Percentiles rank a stretch among this genome's conserved stretches.
Conservation (phyloP, 2,329 filamentous ascomycete genomes). For the Didymella pinodella region DNA sequence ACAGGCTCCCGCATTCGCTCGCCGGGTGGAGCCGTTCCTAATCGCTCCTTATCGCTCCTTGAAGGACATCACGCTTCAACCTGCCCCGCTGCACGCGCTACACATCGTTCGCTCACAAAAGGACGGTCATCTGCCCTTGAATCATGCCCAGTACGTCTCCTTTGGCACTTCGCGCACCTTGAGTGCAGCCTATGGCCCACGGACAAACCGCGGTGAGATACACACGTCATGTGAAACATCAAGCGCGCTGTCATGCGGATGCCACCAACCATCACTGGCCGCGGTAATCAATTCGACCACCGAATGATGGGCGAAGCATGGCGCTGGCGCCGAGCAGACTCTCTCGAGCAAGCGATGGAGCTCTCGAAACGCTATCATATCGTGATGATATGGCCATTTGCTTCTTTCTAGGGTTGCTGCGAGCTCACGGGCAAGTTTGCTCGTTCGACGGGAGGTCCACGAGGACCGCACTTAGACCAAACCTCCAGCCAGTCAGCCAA, state of each 20-base stretch:
- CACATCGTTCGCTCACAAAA: neutral
- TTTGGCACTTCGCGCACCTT: neutral
- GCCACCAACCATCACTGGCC: conserved; percentile 10
- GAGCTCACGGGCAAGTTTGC: neutral
- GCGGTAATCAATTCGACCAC: neutral
- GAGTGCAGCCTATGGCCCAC: neutral
- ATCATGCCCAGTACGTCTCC: neutral
- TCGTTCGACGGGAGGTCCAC: neutral
- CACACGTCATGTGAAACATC: conserved; percentile 34
- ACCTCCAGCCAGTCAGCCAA: neutral
- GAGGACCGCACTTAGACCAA: neutral
- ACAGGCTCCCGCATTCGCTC: conserved; percentile 23
- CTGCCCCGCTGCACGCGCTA: conserved; percentile 8
- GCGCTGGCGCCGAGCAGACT: neutral
- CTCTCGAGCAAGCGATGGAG: neutral
- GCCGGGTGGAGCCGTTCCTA: conserved; percentile 28
- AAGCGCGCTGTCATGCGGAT: conserved; percentile 29
- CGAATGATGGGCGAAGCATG: neutral
- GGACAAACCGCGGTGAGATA: conserved; percentile 4
- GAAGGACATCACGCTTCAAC: conserved; percentile 1
- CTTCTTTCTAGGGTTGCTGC: neutral
- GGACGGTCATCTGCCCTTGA: conserved; percentile 6
- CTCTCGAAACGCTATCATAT: neutral
- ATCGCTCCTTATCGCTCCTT: conserved; percentile 22
- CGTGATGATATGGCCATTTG: neutral